Evolutionary conservation across 805 yeast species (phyloP).

Genomic region (Ascoidea tarda): DNA sequence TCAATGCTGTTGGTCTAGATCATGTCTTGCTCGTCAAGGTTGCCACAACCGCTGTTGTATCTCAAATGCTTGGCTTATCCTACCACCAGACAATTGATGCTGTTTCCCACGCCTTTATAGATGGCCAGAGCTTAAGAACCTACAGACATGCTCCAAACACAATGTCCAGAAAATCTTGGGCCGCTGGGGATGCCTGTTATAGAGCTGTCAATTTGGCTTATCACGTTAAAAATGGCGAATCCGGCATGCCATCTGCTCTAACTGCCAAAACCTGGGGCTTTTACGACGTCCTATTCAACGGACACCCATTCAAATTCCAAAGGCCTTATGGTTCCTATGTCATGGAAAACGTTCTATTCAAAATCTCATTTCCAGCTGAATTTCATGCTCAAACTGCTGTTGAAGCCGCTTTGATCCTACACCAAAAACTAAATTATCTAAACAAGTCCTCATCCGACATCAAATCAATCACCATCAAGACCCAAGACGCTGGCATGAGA

Average conservation of each 20-base stretch:
- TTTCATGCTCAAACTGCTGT: slow-evolving; percentile 56
- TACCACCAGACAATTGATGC: slow-evolving; percentile 40
- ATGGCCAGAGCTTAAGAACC: slow-evolving; percentile 44
- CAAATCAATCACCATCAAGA: slow-evolving; percentile 32
- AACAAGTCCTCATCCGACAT: slow-evolving; percentile 37
- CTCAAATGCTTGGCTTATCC: slow-evolving; percentile 33
- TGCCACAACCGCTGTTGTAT: slow-evolving; percentile 46
- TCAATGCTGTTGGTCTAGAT: slow-evolving; percentile 44
- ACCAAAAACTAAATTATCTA: slow-evolving; percentile 19
- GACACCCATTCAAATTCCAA: slow-evolving; percentile 38
- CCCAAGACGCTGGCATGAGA: slow-evolving; percentile 48
- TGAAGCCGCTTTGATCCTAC: slow-evolving; percentile 39
- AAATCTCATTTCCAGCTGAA: slow-evolving; percentile 52
- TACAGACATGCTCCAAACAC: slow-evolving; percentile 55
- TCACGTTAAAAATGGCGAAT: slow-evolving; percentile 34
- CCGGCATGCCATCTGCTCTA: slow-evolving; percentile 41
- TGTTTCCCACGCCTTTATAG: slow-evolving; percentile 45
- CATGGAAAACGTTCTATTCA: slow-evolving; percentile 48
- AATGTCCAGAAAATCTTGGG: slow-evolving; percentile 52
- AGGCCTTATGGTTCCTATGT: slow-evolving; percentile 41
- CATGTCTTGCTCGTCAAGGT: slow-evolving; percentile 46
- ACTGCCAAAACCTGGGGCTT: slow-evolving; percentile 51
- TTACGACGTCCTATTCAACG: slow-evolving; percentile 44
- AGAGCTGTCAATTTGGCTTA: slow-evolving; percentile 44
- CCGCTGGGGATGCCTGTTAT: slow-evolving; percentile 50